Evolutionary conservation across 352 stramenopile genomes (phyloP).

Genomic region (Phytophthora cactorum): DNA sequence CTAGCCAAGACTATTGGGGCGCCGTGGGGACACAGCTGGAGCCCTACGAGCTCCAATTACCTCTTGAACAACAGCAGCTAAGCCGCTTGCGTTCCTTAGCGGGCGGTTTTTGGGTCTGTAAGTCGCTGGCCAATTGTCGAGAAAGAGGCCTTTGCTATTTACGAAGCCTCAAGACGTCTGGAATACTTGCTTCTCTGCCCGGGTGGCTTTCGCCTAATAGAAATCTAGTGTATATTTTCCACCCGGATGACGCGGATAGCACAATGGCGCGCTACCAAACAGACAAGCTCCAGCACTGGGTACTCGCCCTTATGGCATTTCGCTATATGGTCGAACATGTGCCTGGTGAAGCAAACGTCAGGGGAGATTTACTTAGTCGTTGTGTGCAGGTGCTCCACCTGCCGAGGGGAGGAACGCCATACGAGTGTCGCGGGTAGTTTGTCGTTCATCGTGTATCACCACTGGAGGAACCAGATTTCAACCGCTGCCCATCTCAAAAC

Average conservation of each 20-base stretch:
- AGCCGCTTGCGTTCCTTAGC: neutral
- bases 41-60: neutral
- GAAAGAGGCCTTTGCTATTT: slow-evolving; percentile 27
- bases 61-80: neutral
- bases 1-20: slow-evolving; percentile 3
- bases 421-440: neutral
- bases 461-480: neutral
- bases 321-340: slow-evolving; percentile 29
- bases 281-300: slow-evolving; percentile 22
- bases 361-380: slow-evolving; percentile 5
- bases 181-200: slow-evolving; percentile 18
- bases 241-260: neutral
- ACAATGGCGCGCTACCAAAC: slow-evolving; percentile 11
- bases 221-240: slow-evolving; percentile 30
- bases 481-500: neutral
- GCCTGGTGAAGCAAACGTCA: neutral
- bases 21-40: neutral
- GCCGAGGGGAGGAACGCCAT: neutral
- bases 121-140: slow-evolving; percentile 22
- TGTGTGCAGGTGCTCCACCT: neutral
- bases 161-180: slow-evolving; percentile 6
- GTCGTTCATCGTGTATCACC: neutral
- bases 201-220: slow-evolving; percentile 21
- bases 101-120: slow-evolving; percentile 4
- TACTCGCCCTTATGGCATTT: slow-evolving; percentile 7